Conservation (phyloP, 306 rosid species). For the Vigna angularis region DNA sequence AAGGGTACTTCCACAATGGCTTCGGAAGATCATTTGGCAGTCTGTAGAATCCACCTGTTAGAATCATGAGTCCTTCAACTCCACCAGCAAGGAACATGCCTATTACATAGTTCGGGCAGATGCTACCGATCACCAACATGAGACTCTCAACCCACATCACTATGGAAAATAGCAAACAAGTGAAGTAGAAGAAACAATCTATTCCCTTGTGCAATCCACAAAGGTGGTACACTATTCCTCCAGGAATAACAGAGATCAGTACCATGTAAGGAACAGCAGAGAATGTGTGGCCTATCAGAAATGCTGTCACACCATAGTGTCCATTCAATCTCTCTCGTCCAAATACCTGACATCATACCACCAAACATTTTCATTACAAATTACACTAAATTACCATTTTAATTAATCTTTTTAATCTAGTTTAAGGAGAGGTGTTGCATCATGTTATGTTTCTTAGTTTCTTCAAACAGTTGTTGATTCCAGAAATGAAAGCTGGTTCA, state of each 20-base stretch:
- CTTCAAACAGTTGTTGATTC: not conserved
- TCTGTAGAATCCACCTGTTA: constrained; percentile 64
- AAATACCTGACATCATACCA: constrained; percentile 46
- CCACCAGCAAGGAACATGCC: constrained; percentile 68
- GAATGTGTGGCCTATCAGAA: constrained; percentile 56
- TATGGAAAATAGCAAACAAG: constrained; percentile 50
- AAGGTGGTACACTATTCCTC: constrained; percentile 62
- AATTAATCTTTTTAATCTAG: not conserved
- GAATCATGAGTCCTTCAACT: constrained; percentile 62
- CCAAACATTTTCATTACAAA: not conserved
- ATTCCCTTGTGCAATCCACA: constrained; percentile 55
- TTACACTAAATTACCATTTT: not conserved
- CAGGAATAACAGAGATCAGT: constrained; percentile 61
- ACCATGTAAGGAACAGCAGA: constrained; percentile 64
- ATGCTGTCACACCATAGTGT: constrained; percentile 63
- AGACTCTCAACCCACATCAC: constrained; percentile 70
- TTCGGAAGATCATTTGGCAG: constrained; percentile 64
- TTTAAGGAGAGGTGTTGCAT: no score
- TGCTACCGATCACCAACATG: constrained; percentile 74
- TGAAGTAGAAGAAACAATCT: constrained; percentile 56
- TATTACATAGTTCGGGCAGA: constrained; percentile 62
- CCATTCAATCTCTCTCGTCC: constrained; percentile 70
- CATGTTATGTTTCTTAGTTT: no score
- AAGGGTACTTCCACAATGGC: constrained; percentile 65
- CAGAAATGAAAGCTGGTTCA: not conserved